phyloP scores from a whole-genome alignment of 768 basidiomycete species.

The Zangia roseola region DNA sequence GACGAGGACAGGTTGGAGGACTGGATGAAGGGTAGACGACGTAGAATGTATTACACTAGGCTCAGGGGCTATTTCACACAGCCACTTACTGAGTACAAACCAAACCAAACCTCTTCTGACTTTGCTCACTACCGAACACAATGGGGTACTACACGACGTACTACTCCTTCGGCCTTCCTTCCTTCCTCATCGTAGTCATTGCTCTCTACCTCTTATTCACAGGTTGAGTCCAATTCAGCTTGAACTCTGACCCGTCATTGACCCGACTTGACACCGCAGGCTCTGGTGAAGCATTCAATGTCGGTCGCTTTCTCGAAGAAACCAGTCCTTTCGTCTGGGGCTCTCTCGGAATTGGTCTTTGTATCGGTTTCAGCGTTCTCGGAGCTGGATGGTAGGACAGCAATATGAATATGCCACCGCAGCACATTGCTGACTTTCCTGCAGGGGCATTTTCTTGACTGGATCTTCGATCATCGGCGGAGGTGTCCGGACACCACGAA shows the following conservation, averaged over 20 bases:
- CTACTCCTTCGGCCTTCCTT: conserved; percentile 67
- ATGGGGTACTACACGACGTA: conserved; percentile 42
- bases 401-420: background rate
- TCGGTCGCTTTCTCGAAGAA: conserved; percentile 92
- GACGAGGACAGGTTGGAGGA: conserved; percentile 9
- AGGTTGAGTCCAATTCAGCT: conserved; percentile 45
- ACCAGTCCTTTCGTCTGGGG: conserved; percentile 94
- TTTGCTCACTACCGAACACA: background rate
- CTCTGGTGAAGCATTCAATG: conserved; percentile 90
- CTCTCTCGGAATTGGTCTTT: conserved; percentile 85
- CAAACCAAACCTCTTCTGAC: conserved; percentile 8
- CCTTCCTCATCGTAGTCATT: conserved; percentile 60
- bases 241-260: background rate
- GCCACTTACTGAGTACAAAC: background rate
- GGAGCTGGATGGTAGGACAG: conserved; percentile 89
- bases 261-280: conserved; percentile 38
- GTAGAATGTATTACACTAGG: too few relatives aligned
- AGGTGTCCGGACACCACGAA: conserved; percentile 90
- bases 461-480: conserved; percentile 97
- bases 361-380: conserved; percentile 88
- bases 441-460: conserved; percentile 96
- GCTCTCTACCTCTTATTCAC: conserved; percentile 90
- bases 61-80: too few relatives aligned
- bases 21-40: too few relatives aligned
- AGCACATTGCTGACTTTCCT: background rate